Base-by-base conservation (phyloP, 2,329 filamentous ascomycete genomes). In the Diplocarpon mali region DNA sequence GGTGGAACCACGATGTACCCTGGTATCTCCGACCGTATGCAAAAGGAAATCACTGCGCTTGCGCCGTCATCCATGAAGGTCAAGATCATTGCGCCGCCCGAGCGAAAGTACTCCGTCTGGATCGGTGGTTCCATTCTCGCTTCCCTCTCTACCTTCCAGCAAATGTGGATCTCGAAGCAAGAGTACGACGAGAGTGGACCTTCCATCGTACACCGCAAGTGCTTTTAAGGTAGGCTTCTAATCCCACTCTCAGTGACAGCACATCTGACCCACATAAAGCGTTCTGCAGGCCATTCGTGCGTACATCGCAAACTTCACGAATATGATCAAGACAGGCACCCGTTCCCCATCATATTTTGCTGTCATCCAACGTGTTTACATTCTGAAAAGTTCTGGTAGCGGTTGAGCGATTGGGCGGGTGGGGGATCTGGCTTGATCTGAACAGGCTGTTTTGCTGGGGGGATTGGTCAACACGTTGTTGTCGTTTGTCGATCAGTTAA, bases 131-230 rank as follows among this genome's bases (percentile, higher is more conserved):
- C 92, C 71, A 98, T 98, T 75, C 76, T 98, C 66, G 92, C 92
- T 63, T 98, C 92, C 57, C 85, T 98, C 65, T 98, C 92, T 62
- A 98, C 92, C 72, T 98, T 98, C 90, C 92, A 98, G 80, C 92
- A 98, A 78, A 98, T 98, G 92, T 98, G 92, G 92, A 96, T 98
- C 83, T 98, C 92, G 65, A 98, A 98, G 88, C 92, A 98, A 96
- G 90, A 96, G 80, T 96, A 96, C 83, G 92, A 98, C 78, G 92
- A 96, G 87, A 92, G 84, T 71, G 90, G 90, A 75, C 92, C 90
- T 64, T 95, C 89, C 66, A 96, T 96, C 67, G 90, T 96, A 65
- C 90, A 96, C 85, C 86, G 89, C 83, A 96, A 95, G 87, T 95
- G 90, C 86, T 95, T 95, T 85, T 95, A 95, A 95, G 83, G 80